Evolutionary conservation across 2,329 filamentous ascomycete genomes (phyloP), one percentile per base, ranked within the genome.

Genomic region (Ophiostoma novo-ulmi): DNA sequence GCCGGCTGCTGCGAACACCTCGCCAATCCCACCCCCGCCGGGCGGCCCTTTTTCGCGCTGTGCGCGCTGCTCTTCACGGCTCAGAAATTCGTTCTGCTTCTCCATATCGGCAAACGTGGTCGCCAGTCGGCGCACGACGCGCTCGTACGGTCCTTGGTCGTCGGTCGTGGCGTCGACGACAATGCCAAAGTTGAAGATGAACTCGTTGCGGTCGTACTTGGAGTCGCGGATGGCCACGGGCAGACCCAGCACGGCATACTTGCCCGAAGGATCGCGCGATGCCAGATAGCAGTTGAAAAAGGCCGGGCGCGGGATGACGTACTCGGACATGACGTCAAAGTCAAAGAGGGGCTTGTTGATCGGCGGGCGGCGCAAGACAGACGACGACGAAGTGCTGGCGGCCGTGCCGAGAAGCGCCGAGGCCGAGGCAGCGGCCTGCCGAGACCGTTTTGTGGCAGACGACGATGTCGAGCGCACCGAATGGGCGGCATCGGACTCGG

Each of bases 141-240:
- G 89, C 79, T 94, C 92, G 78, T 93, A 97, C 44, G 89, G 90
- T 67, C 87, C 87, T 78, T 91, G 91, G 77, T 96, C 91, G 70
- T 83, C 81, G 66, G 80, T 80, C 71, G 74, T 73, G 71, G 74
- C 74, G 69, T 78, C 76, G 48, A 79, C 77, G 48, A 79, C 90
- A 64, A 98, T 84, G 72, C 93, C 93, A 78, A 98, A 97, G 80
- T 98, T 98, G 87, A 98, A 99, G 78, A 97, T 97, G 83, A 97
- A 98, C 80, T 97, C 92, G 80, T 97, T 97, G 71, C 95, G 90
- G 77, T 91, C 88, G 77, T 98, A 97, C 75, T 90, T 90, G 70
- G 89, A 86, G 74, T 93, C 87, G 69, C 90, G 88, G 77, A 98
- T 92, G 78, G 93, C 94, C 69, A 98, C 90, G 0, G 95, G 95